Conservation (phyloP, 495 filamentous ascomycete species). For the Glonium stellatum region DNA sequence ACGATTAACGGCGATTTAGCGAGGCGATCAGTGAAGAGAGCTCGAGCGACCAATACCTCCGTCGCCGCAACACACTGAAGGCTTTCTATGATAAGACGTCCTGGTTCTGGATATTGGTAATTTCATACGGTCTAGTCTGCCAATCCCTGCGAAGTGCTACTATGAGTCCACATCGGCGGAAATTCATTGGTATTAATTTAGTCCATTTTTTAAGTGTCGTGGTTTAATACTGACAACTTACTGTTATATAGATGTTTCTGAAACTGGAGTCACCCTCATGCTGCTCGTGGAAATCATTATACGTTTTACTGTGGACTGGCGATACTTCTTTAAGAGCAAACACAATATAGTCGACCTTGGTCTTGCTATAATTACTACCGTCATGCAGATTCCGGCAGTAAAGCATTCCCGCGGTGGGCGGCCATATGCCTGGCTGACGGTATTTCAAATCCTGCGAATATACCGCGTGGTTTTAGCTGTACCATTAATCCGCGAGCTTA, state of each 20-base stretch:
- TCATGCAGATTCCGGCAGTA: constrained; percentile 83
- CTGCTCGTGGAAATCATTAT: constrained; percentile 76
- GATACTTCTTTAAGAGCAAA: constrained; percentile 61
- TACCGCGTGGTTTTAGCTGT: constrained; percentile 90
- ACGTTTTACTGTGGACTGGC: constrained; percentile 71
- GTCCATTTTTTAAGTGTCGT: neutral
- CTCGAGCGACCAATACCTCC: constrained; percentile 31
- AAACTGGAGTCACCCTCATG: constrained; percentile 70
- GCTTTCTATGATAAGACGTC: constrained; percentile 61
- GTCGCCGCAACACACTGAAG: constrained; percentile 53
- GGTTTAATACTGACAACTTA: constrained; percentile 19
- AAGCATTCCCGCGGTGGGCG: constrained; percentile 56
- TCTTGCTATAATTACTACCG: constrained; percentile 69
- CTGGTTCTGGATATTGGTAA: constrained; percentile 75
- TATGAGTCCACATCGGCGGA: constrained; percentile 53
- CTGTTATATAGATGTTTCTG: constrained; percentile 45
- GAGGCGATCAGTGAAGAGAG: constrained; percentile 35
- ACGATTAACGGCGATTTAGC: neutral
- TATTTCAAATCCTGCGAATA: constrained; percentile 88
- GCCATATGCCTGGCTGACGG: constrained; percentile 78
- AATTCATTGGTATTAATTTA: constrained; percentile 42
- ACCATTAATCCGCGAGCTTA: constrained; percentile 75
- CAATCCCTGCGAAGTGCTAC: constrained; percentile 67
- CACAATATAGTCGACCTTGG: constrained; percentile 74
- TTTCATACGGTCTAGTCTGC: constrained; percentile 65